Percentiles rank a stretch among this genome's conserved stretches.
Conservation (phyloP, 225 moss, liverwort and hornwort species). For the Pseudoscleropodium purum region DNA sequence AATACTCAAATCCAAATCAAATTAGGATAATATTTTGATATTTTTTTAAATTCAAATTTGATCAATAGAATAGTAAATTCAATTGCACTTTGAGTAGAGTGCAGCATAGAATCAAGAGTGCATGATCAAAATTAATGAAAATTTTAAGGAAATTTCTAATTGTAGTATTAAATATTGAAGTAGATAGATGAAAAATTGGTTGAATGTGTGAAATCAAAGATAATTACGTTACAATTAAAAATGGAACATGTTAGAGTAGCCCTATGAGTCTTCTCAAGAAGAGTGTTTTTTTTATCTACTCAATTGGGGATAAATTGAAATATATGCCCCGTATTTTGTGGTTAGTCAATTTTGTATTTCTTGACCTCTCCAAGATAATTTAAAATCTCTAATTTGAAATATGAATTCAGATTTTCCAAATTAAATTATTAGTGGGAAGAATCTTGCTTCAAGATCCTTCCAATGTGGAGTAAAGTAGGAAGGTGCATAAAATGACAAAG, state of each 20-base stretch:
- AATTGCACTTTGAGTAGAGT: background rate
- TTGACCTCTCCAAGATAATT: background rate
- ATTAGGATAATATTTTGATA: background rate
- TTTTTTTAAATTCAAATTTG: background rate
- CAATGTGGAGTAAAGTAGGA: rapidly evolving
- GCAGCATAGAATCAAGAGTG: background rate
- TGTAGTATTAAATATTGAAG: background rate
- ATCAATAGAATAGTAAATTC: background rate
- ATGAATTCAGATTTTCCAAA: background rate
- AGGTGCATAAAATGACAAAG: background rate
- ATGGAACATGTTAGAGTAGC: background rate
- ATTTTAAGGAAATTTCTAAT: background rate
- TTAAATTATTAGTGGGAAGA: background rate
- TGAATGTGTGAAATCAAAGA: background rate
- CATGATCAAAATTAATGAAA: background rate
- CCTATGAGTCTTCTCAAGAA: background rate
- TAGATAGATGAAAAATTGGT: background rate
- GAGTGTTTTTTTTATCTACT: background rate
- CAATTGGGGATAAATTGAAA: background rate
- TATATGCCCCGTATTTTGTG: background rate
- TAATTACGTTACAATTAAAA: background rate
- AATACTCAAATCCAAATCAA: background rate
- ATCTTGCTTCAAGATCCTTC: background rate
- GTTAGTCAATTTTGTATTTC: background rate
- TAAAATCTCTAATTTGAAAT: background rate